These are phyloP conservation scores for Leucosporidium yakuticum DNA, from an alignment of 768 basidiomycete genomes.

Conservation along the genomic window DNA sequence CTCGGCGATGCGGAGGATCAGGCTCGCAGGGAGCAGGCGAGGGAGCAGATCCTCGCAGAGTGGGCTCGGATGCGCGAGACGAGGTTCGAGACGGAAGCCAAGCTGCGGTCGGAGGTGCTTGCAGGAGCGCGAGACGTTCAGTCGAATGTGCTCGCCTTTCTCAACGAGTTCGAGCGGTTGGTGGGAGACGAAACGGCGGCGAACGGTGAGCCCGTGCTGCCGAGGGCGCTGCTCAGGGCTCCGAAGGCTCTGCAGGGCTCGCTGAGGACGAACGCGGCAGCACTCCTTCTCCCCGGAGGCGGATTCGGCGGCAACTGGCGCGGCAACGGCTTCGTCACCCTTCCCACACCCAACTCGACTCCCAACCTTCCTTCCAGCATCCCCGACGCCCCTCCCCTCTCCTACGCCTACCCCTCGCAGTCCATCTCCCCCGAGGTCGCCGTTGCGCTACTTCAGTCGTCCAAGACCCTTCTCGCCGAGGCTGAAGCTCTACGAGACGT, in stretches of 20 bases:
- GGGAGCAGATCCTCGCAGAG: slow-evolving; percentile 14
- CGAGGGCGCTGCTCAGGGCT: slow-evolving; percentile 2
- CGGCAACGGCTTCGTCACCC: slow-evolving; percentile 71
- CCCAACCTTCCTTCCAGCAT: not conserved
- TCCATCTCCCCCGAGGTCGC: slow-evolving; percentile 15
- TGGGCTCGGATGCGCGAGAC: slow-evolving; percentile 2
- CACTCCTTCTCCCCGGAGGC: slow-evolving; percentile 71
- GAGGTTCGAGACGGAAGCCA: slow-evolving; percentile 25
- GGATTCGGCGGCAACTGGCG: slow-evolving; percentile 72
- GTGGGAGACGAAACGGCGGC: not conserved
- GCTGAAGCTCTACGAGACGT: not conserved
- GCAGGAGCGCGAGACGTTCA: slow-evolving; percentile 18
- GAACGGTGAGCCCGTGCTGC: not conserved
- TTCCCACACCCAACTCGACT: slow-evolving; percentile 20
- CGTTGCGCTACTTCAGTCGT: not conserved
- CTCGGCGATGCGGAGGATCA: slow-evolving; percentile 26
- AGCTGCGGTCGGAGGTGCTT: slow-evolving; percentile 22
- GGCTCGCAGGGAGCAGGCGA: slow-evolving; percentile 14
- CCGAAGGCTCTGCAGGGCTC: slow-evolving; percentile 14
- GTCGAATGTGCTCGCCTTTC: slow-evolving; percentile 13
- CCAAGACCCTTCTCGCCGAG: not conserved
- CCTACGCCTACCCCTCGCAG: slow-evolving; percentile 22
- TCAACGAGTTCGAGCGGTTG: slow-evolving; percentile 16
- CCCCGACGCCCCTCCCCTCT: not conserved
- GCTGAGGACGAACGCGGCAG: slow-evolving; percentile 47